Evolutionary conservation across 192 early-diverging fungal species (phyloP).

Genomic region (Entrophospora sp.): DNA sequence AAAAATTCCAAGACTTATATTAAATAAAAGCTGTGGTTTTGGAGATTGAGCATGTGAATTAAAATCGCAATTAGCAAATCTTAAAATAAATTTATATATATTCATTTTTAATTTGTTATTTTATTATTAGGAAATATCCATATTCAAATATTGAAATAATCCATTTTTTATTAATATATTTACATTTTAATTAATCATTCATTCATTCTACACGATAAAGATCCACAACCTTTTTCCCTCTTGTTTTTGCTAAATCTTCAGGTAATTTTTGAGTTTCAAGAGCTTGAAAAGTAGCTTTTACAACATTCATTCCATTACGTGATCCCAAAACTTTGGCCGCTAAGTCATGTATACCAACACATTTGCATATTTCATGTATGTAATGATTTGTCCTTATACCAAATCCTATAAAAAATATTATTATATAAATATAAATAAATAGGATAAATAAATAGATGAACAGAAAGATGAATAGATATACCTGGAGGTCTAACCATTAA

Average conservation of each 20-base stretch:
- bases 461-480: conserved; percentile 23
- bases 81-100: no score
- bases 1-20: no score
- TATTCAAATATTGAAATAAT: no score
- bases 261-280: conserved; percentile 69
- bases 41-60: no score
- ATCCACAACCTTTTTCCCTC: conserved; percentile 84
- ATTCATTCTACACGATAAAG: no score
- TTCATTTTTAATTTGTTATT: no score
- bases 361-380: conserved; percentile 93
- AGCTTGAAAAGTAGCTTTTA: conserved; percentile 94
- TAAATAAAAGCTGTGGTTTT: no score
- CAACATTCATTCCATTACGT: conserved; percentile 95
- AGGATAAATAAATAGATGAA: background rate
- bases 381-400: conserved; percentile 88
- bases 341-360: conserved; percentile 87
- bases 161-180: no score
- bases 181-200: no score
- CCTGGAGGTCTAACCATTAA: conserved; percentile 81
- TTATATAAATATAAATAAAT: background rate
- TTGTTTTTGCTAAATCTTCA: conserved; percentile 73
- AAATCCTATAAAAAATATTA: conserved; percentile 54
- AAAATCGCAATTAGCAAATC: no score
- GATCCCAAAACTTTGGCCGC: conserved; percentile 85
- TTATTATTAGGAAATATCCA: no score